Conservation (phyloP, 345 rosid species). For the Lepidium aucheri region DNA sequence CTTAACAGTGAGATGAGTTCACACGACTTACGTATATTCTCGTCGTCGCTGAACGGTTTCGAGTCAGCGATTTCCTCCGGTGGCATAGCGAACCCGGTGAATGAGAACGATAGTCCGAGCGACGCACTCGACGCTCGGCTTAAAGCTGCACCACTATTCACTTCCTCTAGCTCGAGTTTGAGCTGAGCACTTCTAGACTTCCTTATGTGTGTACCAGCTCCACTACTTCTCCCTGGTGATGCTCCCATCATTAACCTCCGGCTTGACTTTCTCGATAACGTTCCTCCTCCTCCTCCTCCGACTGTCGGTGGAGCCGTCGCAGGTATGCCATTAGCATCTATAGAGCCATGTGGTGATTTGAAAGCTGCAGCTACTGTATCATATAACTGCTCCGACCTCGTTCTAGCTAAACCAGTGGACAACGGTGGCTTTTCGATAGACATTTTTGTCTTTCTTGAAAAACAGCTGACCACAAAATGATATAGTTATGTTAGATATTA, state of each 20-base stretch:
- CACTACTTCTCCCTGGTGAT: conserved; percentile 55
- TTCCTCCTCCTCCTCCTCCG: conserved; percentile 33
- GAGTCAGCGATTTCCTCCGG: conserved; percentile 75
- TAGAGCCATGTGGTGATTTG: conserved; percentile 39
- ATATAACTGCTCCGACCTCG: conserved; percentile 72
- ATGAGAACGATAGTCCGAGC: conserved; percentile 81
- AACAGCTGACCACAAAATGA: background rate
- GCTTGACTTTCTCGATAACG: conserved; percentile 66
- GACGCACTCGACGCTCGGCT: conserved; percentile 98
- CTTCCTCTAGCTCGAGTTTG: conserved; percentile 63
- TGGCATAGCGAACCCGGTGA: conserved; percentile 86
- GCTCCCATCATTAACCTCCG: conserved; percentile 36
- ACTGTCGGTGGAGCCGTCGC: conserved; percentile 13
- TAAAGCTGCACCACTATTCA: conserved; percentile 76
- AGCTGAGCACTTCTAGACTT: conserved; percentile 86
- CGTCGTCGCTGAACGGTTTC: conserved; percentile 85
- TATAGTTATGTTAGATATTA: too few relatives aligned
- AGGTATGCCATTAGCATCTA: conserved; percentile 26
- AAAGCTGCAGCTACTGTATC: conserved; percentile 69
- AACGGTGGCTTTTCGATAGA: conserved; percentile 47
- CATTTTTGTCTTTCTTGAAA: background rate
- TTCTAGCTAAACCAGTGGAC: conserved; percentile 49
- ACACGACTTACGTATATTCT: conserved; percentile 70
- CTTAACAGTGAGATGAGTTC: background rate
- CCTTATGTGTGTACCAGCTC: conserved; percentile 61